Base-by-base conservation (phyloP, 176 grass and related monocot species). In the Stipa capillata region DNA sequence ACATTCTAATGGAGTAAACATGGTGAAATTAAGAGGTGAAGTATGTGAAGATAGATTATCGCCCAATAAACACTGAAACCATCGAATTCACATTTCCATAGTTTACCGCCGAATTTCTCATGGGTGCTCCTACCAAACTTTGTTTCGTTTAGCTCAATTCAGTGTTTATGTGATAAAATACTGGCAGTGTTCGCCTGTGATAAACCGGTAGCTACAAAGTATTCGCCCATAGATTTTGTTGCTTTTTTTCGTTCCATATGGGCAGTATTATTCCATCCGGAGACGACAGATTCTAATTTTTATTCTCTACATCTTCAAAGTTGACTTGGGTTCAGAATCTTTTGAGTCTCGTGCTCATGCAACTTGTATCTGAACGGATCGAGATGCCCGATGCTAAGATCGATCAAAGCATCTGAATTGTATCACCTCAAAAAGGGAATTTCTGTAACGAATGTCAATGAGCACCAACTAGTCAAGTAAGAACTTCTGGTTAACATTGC, bases 281-380 rank as follows among this genome's bases (percentile, higher is more conserved):
- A 50, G 4, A 41, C 73, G 6, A 13, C 39, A 72, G 15, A 76
- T 66, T 29, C 56, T 24, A 41, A 41, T 59, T 40, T 70, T 71
- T 29, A 62, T 77, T 82, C 54, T 7, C 15, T 51, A 15, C 31
- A 42, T 40, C 48, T 32, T 44, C 14, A 61, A 25, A 78, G 73
- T 87, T 64, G 73, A 82, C 85, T 66, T 5, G 0, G 33, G 6
- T 37, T 11, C 37, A 55, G 56, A 77, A 72, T 83, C 56, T 73
- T 78, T 65, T 18, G 17, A 83, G 73, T 78, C 37, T 40, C 45
- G 25, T 42, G 25, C 20, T 27, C 8, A 0, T 24, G 37, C 61
- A 16, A 69, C 60, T 27, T 76, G 72, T 33, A 24, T 49, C 24
- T 24, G 17, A 45, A 78, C 5, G 50, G 74, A 83, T 40, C 20